Evolutionary conservation across 2,329 filamentous ascomycete species (phyloP).

Genomic region (Monosporascus sp.): DNA sequence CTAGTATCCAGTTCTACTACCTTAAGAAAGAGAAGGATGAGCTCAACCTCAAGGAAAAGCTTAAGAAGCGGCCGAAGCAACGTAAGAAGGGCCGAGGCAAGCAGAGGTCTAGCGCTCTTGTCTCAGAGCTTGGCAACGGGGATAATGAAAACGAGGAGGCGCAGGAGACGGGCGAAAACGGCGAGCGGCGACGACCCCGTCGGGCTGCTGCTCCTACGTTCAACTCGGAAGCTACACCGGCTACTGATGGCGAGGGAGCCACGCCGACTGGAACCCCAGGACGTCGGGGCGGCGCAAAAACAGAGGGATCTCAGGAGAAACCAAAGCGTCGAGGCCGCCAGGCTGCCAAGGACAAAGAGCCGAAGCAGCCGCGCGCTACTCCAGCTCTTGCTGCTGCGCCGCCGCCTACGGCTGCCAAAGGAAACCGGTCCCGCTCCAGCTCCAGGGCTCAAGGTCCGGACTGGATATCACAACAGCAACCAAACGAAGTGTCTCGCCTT

Average conservation of each 20-base stretch:
- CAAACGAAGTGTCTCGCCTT: conserved; percentile 33
- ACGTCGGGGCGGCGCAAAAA: conserved; percentile 42
- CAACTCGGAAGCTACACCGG: conserved; percentile 54
- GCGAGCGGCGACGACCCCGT: conserved; percentile 55
- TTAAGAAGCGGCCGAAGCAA: conserved; percentile 57
- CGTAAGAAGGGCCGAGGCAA: conserved; percentile 54
- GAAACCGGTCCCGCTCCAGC: conserved; percentile 47
- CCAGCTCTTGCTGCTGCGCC: conserved; percentile 45
- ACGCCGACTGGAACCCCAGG: conserved; percentile 54
- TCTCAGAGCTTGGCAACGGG: conserved; percentile 59
- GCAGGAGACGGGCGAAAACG: conserved; percentile 52
- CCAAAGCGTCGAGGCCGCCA: conserved; percentile 34
- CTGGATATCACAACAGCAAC: conserved; percentile 28
- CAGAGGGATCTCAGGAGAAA: conserved; percentile 40
- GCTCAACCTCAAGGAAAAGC: conserved; percentile 70
- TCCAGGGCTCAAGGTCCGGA: conserved; percentile 45
- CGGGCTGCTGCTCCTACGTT: conserved; percentile 67
- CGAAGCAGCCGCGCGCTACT: conserved; percentile 33
- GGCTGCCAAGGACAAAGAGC: conserved; percentile 31
- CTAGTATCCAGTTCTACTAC: conserved; percentile 84
- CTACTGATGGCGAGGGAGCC: conserved; percentile 54
- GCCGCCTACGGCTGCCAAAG: conserved; percentile 31
- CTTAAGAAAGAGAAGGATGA: conserved; percentile 73
- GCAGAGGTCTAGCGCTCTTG: conserved; percentile 57
- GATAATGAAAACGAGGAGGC: conserved; percentile 52